These are phyloP conservation scores for Coemansia sp. DNA, from an alignment of 192 early-diverging fungal species.

Conservation along the genomic window DNA sequence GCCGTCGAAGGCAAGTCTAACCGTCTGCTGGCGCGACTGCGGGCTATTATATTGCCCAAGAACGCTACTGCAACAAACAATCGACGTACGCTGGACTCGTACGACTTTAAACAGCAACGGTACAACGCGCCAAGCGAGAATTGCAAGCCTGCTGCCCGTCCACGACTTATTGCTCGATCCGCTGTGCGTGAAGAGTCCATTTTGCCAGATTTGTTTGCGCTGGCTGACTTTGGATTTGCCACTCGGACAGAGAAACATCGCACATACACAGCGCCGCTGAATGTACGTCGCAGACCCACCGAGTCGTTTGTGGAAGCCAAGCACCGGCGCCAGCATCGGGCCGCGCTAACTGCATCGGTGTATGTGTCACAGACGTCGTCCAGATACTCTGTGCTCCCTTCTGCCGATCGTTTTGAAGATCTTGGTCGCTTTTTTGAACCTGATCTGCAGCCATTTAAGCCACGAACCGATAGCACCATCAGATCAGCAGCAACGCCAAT, in stretches of 20 bases:
- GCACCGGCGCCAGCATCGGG: slow-evolving; percentile 4
- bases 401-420: neutral
- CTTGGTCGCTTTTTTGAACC: neutral
- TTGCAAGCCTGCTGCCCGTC: neutral
- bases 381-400: neutral
- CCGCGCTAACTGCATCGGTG: slow-evolving; percentile 7
- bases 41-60: slow-evolving; percentile 35
- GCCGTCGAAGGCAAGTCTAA: slow-evolving; percentile 12
- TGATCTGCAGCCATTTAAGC: neutral
- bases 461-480: neutral
- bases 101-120: neutral
- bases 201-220: slow-evolving; percentile 32
- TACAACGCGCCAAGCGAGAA: neutral
- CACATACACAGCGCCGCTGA: neutral
- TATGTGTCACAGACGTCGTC: slow-evolving; percentile 7
- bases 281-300: slow-evolving; percentile 2
- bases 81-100: slow-evolving; percentile 2
- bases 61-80: neutral
- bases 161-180: slow-evolving; percentile 40
- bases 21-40: slow-evolving; percentile 32
- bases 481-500: neutral
- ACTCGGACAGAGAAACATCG: neutral
- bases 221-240: slow-evolving; percentile 30
- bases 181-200: slow-evolving; percentile 41
- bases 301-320: slow-evolving; percentile 1